Conservation (phyloP, 2,329 filamentous ascomycete genomes). For the Stagonosporopsis rhizophila region DNA sequence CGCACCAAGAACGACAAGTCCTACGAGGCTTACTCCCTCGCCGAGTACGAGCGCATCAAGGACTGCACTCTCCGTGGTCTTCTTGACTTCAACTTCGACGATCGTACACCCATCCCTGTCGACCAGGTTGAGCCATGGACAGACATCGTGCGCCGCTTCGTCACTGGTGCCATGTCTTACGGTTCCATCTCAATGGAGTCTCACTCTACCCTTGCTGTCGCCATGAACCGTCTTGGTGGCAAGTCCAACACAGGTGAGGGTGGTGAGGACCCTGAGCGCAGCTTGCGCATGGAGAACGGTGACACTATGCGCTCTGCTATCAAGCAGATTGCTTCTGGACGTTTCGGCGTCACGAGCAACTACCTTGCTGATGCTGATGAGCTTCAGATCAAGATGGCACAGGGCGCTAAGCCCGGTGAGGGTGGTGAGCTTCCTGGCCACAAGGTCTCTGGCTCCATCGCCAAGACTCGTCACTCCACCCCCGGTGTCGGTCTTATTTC, state of each 20-base stretch:
- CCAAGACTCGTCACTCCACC: slow-evolving; percentile 92
- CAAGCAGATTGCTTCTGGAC: slow-evolving; percentile 95
- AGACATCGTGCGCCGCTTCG: slow-evolving; percentile 94
- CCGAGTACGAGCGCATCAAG: slow-evolving; percentile 96
- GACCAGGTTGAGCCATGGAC: slow-evolving; percentile 99
- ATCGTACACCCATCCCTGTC: slow-evolving; percentile 82
- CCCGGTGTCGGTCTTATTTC: slow-evolving; percentile 96
- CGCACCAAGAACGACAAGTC: slow-evolving; percentile 98
- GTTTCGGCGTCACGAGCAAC: slow-evolving; percentile 94
- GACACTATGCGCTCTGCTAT: slow-evolving; percentile 98
- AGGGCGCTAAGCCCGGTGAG: slow-evolving; percentile 96
- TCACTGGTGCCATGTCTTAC: slow-evolving; percentile 98
- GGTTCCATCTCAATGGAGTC: slow-evolving; percentile 99
- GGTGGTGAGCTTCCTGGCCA: slow-evolving; percentile 96
- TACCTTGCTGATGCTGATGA: slow-evolving; percentile 96
- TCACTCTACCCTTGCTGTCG: slow-evolving; percentile 92
- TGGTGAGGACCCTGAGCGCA: slow-evolving; percentile 93
- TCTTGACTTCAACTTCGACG: slow-evolving; percentile 95
- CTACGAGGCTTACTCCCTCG: slow-evolving; percentile 92
- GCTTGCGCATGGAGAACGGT: slow-evolving; percentile 83
- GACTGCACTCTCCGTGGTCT: slow-evolving; percentile 92
- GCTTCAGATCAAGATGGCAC: slow-evolving; percentile 99
- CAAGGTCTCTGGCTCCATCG: slow-evolving; percentile 95
- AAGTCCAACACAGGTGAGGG: slow-evolving; percentile 98
- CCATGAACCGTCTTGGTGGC: slow-evolving; percentile 95